Base-by-base conservation (phyloP, 306 rosid genomes). In the Mucuna pruriens region DNA sequence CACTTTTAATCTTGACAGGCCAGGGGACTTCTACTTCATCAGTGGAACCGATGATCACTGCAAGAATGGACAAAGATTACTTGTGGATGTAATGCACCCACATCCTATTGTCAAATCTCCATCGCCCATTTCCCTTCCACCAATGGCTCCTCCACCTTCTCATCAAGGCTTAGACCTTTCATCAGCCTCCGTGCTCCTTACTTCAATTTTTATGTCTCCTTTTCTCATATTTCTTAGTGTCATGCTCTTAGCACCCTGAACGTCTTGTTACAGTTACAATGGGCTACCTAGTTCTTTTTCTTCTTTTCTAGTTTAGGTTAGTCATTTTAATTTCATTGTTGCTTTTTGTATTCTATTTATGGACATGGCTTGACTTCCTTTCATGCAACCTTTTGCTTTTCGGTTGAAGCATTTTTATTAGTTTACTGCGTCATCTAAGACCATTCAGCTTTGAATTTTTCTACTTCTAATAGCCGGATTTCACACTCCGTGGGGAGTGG, bases 11-110 rank as follows among this genome's bases (percentile, higher is more conserved):
- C 96, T 95, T 6, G 91, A 95, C 63, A 84, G 88, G 77, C 60
- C 97, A 0, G 97, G 97, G 0, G 58, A 90, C 12, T 93, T 89
- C 80, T 95, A 86, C 83, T 95, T 93, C 91, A 87, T 93, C 80
- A 93, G 97, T 29, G 97, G 94, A n/a, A 72, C 44, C 9, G 76
- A 60, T 1, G 74, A 83, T 34, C 95, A 93, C 40, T 95, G 99
- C 91, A 89, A 64, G 29, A 77, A 79, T 2, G 97, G 99, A 49
- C 93, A 91, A 83, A 77, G 83, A 26, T n/a, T 93, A 57, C 70
- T 91, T n/a, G 91, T 95, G 7, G 89, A 91, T 42, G 97, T 95
- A 20, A 86, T 93, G 92, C 80, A 85, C 11, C 87, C 71, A 12
- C 94, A 86, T 60, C 74, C 71, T 7, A 11, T 77, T 38, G 42